phyloP scores from a whole-genome alignment of 2,329 filamentous ascomycete genomes.

The Xylariaceae sp. region DNA sequence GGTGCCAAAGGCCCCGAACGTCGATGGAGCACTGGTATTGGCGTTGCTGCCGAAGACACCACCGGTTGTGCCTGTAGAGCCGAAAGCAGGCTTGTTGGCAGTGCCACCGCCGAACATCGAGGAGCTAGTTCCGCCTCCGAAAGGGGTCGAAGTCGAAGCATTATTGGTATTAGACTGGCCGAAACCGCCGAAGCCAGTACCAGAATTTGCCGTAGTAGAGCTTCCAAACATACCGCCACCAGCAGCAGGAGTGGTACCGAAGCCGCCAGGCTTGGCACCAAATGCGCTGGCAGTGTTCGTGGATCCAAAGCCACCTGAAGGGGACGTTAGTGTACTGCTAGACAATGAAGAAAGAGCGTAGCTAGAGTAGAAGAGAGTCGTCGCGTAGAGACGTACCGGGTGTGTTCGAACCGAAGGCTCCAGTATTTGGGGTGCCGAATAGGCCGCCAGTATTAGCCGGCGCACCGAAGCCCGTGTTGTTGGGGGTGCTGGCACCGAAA shows the following conservation, averaged over 20 bases:
- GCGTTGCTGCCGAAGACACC: constrained; percentile 44
- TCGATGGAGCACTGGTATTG: constrained; percentile 20
- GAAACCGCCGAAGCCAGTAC: constrained; percentile 42
- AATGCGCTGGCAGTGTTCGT: constrained; percentile 41
- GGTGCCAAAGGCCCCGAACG: constrained; percentile 36
- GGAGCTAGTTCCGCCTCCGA: constrained; percentile 30
- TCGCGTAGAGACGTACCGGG: constrained; percentile 33
- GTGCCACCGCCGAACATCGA: constrained; percentile 28
- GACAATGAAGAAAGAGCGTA: background rate
- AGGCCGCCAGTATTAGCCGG: constrained; percentile 32
- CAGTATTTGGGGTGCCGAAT: constrained; percentile 31
- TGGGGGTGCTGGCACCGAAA: constrained; percentile 28
- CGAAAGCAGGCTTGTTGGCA: constrained; percentile 48
- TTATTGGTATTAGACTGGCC: constrained; percentile 32
- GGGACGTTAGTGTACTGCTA: constrained; percentile 19
- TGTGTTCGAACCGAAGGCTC: constrained; percentile 37
- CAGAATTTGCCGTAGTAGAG: constrained; percentile 31
- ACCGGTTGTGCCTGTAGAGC: constrained; percentile 39
- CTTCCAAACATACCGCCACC: constrained; percentile 31
- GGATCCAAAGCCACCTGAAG: constrained; percentile 40
- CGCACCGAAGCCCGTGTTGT: constrained; percentile 31
- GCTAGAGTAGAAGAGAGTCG: background rate
- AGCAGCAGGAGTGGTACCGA: constrained; percentile 33
- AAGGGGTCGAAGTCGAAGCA: constrained; percentile 35
- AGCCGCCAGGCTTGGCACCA: constrained; percentile 36